Percentiles rank a stretch among this genome's conserved stretches.
phyloP scores from a whole-genome alignment of 75 land plant species.

The Isoetes taiwanensis region DNA sequence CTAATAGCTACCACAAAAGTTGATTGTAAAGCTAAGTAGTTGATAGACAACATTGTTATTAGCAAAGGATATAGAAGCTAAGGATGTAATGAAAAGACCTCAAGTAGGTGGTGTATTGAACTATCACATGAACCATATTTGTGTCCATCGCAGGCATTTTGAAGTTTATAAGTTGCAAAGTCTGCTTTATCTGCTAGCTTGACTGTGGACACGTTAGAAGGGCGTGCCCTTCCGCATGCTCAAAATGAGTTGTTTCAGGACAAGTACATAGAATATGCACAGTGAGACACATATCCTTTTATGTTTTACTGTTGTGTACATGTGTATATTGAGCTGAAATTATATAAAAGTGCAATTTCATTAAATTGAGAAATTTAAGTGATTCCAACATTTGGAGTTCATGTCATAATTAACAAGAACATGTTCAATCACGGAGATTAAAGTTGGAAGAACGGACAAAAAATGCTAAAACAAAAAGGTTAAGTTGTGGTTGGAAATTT shows the following conservation, averaged over 20 bases:
- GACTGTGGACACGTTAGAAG: conserved; percentile 82
- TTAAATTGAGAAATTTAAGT: too few species aligned
- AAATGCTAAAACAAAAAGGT: too few species aligned
- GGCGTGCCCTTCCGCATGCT: conserved; percentile 74
- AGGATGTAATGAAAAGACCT: conserved; percentile 7
- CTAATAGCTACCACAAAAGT: conserved; percentile 46
- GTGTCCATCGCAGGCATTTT: too few species aligned
- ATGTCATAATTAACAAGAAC: too few species aligned
- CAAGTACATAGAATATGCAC: conserved; percentile 90
- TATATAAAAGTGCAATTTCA: too few species aligned
- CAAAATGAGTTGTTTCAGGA: conserved; percentile 86
- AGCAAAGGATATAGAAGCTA: conserved; percentile 31
- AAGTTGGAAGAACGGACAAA: too few species aligned
- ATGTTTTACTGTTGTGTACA: conserved; percentile 10
- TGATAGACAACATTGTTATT: conserved; percentile 26
- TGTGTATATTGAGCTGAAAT: conserved; percentile 76
- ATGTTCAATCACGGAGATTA: too few species aligned
- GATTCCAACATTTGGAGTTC: too few species aligned
- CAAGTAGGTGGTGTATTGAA: conserved; percentile 46
- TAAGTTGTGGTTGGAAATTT: too few species aligned
- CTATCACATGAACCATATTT: conserved; percentile 63
- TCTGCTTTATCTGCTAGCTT: conserved; percentile 31
- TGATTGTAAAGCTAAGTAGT: conserved; percentile 58
- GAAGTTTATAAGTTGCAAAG: too few species aligned
- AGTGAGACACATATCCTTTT: conserved; percentile 32